Evolutionary conservation across 306 rosid genomes (phyloP), one percentile per base, ranked within the genome.

Genomic region (Arachis stenosperma): DNA sequence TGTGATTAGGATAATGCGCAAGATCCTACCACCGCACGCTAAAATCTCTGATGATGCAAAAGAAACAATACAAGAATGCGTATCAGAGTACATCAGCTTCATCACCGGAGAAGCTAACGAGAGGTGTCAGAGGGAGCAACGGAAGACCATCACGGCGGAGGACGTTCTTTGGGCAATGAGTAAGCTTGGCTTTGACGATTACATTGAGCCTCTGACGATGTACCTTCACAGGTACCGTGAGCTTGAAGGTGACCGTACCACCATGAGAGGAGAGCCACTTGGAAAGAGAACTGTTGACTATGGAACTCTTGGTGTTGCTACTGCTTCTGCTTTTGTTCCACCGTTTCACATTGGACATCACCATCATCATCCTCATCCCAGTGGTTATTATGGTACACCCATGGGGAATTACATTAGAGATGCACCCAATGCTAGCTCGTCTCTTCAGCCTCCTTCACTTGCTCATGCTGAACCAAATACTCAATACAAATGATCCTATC

Each of bases 81-180:
- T 88, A 6, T 87, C 90, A 0, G 98, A 93, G 75, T 93, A 86
- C 83, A 87, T 93, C 39, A 93, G 98, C 81, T 93, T 93, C 84
- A 79, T 93, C 43, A 93, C 98, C 0, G 95, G 93, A 1, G 98
- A 93, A 65, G 98, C 98, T 13, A 89, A 89, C 57, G 93, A 90
- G 82, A 86, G 95, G 9, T 93, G 98, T 82, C 96, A 90, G 59
- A 77, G 87, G 17, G 98, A 93, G 84, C 91, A 93, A 42, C 80
- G 98, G 6, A 93, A 87, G 88, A 93, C 96, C 1, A 88, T 93
- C 43, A 93, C 95, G 0, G 96, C 90, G 0, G 98, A 93, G 50
- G 98, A 93, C 53, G 96, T 93, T 6, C 86, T 83, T 2, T 93
- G 98, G 98, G 98, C 96, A 1, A 89, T 93, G 97, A 85, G 92